Percentiles rank a stretch among this genome's conserved stretches.
Evolutionary conservation across 108 stramenopile species (phyloP).

Genomic region (Skeletonema menzelii): DNA sequence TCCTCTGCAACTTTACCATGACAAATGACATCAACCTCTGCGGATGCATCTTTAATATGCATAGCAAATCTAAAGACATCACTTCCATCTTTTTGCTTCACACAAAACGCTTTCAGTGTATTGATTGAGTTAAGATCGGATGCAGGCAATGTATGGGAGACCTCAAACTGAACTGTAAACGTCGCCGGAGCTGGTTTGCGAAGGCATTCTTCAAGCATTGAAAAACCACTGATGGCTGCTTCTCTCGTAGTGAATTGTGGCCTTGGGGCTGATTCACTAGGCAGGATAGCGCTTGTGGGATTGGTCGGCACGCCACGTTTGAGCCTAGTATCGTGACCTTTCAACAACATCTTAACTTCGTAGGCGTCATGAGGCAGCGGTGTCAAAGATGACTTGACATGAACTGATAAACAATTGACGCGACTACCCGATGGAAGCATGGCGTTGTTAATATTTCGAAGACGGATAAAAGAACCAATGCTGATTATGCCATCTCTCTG

Average conservation of each 20-base stretch:
- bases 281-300: conserved; percentile 54
- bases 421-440: conserved; percentile 16
- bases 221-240: not conserved
- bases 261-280: conserved; percentile 10
- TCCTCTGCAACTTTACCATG: conserved; percentile 40
- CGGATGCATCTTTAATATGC: conserved; percentile 46
- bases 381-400: conserved; percentile 57
- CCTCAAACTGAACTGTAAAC: conserved; percentile 38
- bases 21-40: conserved; percentile 51
- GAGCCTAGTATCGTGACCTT: conserved; percentile 53
- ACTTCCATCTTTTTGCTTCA: conserved; percentile 31
- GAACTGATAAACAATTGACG: conserved; percentile 48
- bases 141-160: conserved; percentile 36
- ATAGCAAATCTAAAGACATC: conserved; percentile 46
- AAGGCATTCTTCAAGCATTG: conserved; percentile 36
- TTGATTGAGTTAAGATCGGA: conserved; percentile 19
- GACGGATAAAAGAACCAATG: conserved; percentile 72
- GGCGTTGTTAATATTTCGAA: conserved; percentile 67
- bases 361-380: conserved; percentile 65
- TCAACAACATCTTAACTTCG: conserved; percentile 62
- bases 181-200: conserved; percentile 19
- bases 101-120: conserved; percentile 22
- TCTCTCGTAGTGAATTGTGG: not conserved
- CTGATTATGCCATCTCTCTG: conserved; percentile 35
- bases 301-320: conserved; percentile 50